Percentiles rank a stretch among this genome's conserved stretches.
Evolutionary conservation across 441 rosid species (phyloP).

Genomic region (Bocquillonia castaneifolia): DNA sequence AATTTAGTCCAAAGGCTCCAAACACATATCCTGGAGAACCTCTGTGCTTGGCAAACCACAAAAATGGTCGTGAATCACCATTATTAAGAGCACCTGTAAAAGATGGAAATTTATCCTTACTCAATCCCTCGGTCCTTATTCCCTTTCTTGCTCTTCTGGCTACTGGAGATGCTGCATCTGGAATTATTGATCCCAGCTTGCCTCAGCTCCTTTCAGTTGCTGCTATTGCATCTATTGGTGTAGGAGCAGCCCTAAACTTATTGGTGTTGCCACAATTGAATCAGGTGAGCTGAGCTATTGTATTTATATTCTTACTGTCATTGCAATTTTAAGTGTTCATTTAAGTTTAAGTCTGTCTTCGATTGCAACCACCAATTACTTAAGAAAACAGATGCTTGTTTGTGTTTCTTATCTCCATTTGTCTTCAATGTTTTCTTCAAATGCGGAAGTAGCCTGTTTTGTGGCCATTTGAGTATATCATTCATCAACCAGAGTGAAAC

Average conservation of each 20-base stretch:
- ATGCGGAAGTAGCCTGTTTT: background rate
- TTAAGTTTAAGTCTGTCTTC: background rate
- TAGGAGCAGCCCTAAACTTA: constrained; percentile 64
- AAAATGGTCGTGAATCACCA: constrained; percentile 57
- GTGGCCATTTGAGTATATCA: background rate
- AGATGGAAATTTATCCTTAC: constrained; percentile 54
- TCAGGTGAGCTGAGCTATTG: constrained; percentile 40
- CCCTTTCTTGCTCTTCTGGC: constrained; percentile 71
- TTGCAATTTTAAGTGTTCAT: constrained; percentile 2
- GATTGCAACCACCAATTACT: background rate
- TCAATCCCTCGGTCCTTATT: constrained; percentile 54
- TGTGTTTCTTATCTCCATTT: background rate
- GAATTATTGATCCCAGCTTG: constrained; percentile 75
- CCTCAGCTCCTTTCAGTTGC: constrained; percentile 79
- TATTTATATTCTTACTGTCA: background rate
- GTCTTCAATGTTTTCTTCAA: background rate
- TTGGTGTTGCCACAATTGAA: constrained; percentile 61
- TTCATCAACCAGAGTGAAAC: background rate
- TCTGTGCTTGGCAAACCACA: constrained; percentile 80
- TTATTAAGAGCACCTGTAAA: constrained; percentile 70
- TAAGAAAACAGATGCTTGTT: background rate
- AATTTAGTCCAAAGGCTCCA: constrained; percentile 67
- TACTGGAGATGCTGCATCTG: constrained; percentile 86
- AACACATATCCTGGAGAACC: constrained; percentile 82
- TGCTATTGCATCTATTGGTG: constrained; percentile 61